Evolutionary conservation across 305 asterid species (phyloP).

Genomic region (Fraxinus baroniana): DNA sequence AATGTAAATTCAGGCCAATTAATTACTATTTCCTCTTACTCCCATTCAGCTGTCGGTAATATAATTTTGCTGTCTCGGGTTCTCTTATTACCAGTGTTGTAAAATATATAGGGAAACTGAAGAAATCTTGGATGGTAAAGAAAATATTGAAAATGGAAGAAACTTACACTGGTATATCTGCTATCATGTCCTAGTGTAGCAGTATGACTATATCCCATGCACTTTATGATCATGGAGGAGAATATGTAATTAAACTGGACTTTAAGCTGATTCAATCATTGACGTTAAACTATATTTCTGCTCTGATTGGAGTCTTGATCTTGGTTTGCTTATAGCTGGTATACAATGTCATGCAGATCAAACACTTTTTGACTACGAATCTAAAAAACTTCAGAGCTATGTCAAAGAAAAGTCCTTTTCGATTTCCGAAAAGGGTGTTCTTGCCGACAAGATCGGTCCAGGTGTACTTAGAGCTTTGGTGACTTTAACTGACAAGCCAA

Average conservation of each 20-base stretch:
- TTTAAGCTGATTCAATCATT: background rate
- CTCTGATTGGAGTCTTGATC: slow-evolving; percentile 13
- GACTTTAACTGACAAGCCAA: slow-evolving; percentile 63
- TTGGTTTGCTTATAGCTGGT: slow-evolving; percentile 22
- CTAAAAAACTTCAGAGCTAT: slow-evolving; percentile 79
- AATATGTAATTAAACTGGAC: background rate
- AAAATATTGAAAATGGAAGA: background rate
- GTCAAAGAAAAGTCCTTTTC: slow-evolving; percentile 76
- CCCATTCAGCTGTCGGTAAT: background rate
- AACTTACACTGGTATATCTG: background rate
- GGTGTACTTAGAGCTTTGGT: slow-evolving; percentile 85
- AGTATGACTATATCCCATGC: background rate
- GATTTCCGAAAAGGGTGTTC: slow-evolving; percentile 75
- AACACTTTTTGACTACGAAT: slow-evolving; percentile 62
- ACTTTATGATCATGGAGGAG: background rate
- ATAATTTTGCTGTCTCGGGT: background rate
- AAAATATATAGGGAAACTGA: background rate
- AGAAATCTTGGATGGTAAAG: background rate
- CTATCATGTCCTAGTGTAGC: slow-evolving; percentile 9
- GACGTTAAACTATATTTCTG: background rate
- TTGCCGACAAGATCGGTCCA: slow-evolving; percentile 75
- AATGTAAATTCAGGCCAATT: background rate
- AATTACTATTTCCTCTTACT: background rate
- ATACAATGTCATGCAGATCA: slow-evolving; percentile 55
- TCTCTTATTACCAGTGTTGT: background rate